Percentiles rank a stretch among this genome's conserved stretches.
These are phyloP conservation scores for Brachypodium distachyon DNA, from an alignment of 202 grass and related monocot species.

Conservation along the genomic window DNA sequence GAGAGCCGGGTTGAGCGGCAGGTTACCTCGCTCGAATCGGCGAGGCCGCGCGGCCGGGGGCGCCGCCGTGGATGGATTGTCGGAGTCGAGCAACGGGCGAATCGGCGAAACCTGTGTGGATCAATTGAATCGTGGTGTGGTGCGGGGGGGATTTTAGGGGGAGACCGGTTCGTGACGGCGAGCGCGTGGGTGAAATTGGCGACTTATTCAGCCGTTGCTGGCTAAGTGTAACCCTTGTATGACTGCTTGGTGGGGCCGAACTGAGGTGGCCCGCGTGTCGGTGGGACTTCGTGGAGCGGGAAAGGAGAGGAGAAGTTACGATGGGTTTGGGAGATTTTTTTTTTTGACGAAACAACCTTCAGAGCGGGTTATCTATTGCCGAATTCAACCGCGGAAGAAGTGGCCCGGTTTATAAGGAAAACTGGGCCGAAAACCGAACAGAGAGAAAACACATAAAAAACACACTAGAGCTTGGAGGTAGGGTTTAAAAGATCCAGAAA, in stretches of 20 bases:
- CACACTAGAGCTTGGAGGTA: no score
- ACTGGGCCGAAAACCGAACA: no score
- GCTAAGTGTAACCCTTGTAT: not conserved
- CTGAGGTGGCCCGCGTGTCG: not conserved
- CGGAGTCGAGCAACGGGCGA: no score
- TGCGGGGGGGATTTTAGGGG: not conserved
- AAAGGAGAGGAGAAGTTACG: not conserved
- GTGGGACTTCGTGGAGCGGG: not conserved
- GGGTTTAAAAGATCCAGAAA: no score
- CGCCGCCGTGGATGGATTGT: no score
- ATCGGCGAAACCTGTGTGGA: not conserved
- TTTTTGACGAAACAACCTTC: not conserved
- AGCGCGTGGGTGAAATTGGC: not conserved
- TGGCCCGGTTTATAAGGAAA: no score
- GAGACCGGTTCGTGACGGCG: not conserved
- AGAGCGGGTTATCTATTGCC: no score
- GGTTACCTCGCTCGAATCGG: slow-evolving; percentile 3
- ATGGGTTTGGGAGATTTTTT: not conserved
- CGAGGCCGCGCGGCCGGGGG: not conserved
- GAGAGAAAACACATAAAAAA: no score
- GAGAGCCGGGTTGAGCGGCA: not conserved
- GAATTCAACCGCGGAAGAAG: no score
- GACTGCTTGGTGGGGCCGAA: not conserved
- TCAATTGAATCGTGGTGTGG: not conserved
- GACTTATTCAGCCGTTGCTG: not conserved